phyloP scores from a whole-genome alignment of 2,329 filamentous ascomycete species.

The Neodidymelliopsis sp. region DNA sequence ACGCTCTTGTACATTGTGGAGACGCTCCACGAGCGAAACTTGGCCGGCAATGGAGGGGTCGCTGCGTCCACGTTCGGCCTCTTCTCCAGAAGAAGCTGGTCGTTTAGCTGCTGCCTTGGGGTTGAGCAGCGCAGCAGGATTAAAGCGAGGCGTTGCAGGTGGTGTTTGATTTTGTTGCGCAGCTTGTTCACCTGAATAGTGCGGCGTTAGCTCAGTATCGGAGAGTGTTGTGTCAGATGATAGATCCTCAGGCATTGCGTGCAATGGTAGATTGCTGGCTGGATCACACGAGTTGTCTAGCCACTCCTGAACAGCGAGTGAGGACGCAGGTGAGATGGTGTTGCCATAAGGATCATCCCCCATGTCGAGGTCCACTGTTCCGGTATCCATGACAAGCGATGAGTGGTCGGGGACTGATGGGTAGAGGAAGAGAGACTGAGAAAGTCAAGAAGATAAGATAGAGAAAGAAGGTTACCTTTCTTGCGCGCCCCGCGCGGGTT shows the following conservation, averaged over 20 bases:
- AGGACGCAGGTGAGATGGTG: neutral
- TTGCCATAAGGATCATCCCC: constrained; percentile 3
- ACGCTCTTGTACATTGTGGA: constrained; percentile 78
- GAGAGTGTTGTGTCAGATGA: neutral
- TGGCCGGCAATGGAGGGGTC: constrained; percentile 52
- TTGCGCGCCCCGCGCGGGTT: constrained; percentile 32
- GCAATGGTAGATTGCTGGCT: neutral
- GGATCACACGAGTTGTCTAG: constrained; percentile 7
- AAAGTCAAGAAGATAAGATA: constrained; percentile 1
- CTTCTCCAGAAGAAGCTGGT: constrained; percentile 33
- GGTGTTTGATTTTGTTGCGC: constrained; percentile 15
- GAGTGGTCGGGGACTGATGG: neutral
- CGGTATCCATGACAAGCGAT: constrained; percentile 2
- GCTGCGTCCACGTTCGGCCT: constrained; percentile 32
- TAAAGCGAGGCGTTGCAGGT: constrained; percentile 25
- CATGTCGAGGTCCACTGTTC: constrained; percentile 6
- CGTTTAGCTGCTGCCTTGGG: constrained; percentile 44
- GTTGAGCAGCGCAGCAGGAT: constrained; percentile 42
- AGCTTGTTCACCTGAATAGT: constrained; percentile 28
- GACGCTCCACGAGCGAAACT: constrained; percentile 72
- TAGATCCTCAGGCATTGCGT: neutral
- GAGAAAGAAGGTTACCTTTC: constrained; percentile 31
- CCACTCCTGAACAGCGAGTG: constrained; percentile 11
- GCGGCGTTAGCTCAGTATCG: constrained; percentile 26
- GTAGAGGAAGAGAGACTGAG: neutral